phyloP scores from a whole-genome alignment of 176 grass and related monocot genomes.

The Metroxylon sagu region DNA sequence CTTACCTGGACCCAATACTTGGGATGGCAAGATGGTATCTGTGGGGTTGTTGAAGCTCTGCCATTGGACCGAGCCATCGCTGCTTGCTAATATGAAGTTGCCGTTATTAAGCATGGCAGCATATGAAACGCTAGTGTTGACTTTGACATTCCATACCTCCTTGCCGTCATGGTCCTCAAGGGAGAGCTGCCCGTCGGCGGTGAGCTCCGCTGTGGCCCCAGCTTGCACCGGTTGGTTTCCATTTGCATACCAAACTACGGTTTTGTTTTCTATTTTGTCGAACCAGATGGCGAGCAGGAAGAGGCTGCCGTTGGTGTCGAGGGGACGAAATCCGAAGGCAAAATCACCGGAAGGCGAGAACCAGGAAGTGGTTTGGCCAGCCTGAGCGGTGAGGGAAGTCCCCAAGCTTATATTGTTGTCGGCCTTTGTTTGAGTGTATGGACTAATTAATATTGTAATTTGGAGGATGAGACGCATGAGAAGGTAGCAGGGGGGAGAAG shows the following conservation, averaged over 20 bases:
- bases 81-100: conserved; percentile 29
- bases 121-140: conserved; percentile 5
- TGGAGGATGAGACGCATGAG: too few relatives aligned
- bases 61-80: conserved; percentile 23
- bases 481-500: too few relatives aligned
- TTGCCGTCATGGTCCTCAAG: conserved; percentile 12
- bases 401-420: conserved; percentile 7
- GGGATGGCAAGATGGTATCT: conserved; percentile 42
- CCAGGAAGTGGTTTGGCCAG: conserved; percentile 8
- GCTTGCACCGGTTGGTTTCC: background rate
- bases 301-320: background rate
- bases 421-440: background rate
- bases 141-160: conserved; percentile 17
- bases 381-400: conserved; percentile 10
- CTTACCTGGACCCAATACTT: conserved; percentile 1
- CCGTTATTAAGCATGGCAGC: conserved; percentile 38
- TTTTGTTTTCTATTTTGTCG: conserved; percentile 28
- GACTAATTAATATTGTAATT: background rate
- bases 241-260: conserved; percentile 39
- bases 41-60: conserved; percentile 25
- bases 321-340: conserved; percentile 17
- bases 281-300: conserved; percentile 53
- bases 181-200: conserved; percentile 17
- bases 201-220: conserved; percentile 19
- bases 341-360: conserved; percentile 30